Conservation (phyloP, 345 rosid genomes). For the Populus deltoides region DNA sequence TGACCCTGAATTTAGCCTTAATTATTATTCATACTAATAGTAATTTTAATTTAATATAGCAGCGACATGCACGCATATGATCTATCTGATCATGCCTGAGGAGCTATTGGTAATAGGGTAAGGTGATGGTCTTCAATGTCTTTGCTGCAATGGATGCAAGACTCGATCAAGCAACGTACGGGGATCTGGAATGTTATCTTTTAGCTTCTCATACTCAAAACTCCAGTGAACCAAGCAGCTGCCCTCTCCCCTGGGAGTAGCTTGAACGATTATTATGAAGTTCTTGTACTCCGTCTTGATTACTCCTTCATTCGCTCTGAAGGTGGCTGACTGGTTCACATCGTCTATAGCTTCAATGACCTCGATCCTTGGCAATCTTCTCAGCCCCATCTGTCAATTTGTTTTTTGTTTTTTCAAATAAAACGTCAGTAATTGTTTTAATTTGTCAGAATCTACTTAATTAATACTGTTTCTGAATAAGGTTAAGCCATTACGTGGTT, state of each 20-base stretch:
- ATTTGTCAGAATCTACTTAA: too few relatives aligned
- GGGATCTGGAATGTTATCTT: conserved; percentile 11
- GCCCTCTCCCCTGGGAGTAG: conserved; percentile 17
- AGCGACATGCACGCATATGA: background rate
- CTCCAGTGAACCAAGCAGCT: conserved; percentile 3
- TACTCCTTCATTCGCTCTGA: conserved; percentile 39
- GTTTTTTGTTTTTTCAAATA: too few relatives aligned
- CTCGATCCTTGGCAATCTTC: conserved; percentile 31
- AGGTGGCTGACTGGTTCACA: conserved; percentile 29
- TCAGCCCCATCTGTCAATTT: background rate
- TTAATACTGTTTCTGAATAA: too few relatives aligned
- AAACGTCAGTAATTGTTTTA: too few relatives aligned
- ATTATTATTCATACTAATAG: too few relatives aligned
- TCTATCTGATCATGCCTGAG: background rate
- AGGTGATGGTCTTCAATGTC: conserved; percentile 22
- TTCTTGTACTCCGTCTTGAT: conserved; percentile 33
- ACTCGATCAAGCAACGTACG: background rate
- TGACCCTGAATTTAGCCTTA: too few relatives aligned
- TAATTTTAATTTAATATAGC: background rate
- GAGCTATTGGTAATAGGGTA: background rate
- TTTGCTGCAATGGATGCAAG: conserved; percentile 7
- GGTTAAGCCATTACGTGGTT: too few relatives aligned
- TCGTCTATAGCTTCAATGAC: conserved; percentile 34
- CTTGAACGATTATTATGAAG: conserved; percentile 11
- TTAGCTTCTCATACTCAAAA: background rate